Percentiles rank a stretch among this genome's conserved stretches.
Evolutionary conservation across 192 early-diverging fungal species (phyloP).

Genomic region (Linnemannia hyalina): DNA sequence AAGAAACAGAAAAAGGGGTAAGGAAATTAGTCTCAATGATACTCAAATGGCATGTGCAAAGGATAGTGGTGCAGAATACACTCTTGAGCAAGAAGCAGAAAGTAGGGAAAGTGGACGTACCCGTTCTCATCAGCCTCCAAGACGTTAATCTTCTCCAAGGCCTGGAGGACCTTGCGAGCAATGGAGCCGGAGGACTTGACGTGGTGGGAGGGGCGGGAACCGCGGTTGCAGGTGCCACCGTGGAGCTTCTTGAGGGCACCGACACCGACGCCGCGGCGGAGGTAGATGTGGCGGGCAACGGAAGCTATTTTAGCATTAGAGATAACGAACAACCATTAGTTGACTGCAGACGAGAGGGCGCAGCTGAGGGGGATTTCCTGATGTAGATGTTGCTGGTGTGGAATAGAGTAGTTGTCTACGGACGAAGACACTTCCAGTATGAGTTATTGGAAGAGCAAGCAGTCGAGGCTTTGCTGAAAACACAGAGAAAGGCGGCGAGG

Average conservation of each 20-base stretch:
- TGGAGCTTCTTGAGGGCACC: constrained; percentile 95
- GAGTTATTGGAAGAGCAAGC: neutral
- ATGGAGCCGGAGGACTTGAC: constrained; percentile 90
- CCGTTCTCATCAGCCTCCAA: constrained; percentile 92
- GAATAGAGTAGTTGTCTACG: neutral
- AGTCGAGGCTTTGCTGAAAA: neutral
- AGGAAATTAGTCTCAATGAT: neutral
- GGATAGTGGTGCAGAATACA: too few relatives aligned
- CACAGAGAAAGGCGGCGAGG: neutral
- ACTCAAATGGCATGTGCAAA: too few relatives aligned
- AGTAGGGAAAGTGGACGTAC: constrained; percentile 52
- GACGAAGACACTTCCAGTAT: neutral
- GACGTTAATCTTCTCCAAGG: constrained; percentile 98
- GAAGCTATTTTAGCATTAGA: constrained; percentile 67
- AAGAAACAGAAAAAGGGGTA: neutral
- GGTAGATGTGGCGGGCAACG: constrained; percentile 98
- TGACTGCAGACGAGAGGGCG: too few relatives aligned
- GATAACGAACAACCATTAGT: neutral
- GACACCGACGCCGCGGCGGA: constrained; percentile 93
- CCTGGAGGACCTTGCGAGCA: constrained; percentile 96
- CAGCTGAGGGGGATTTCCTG: neutral
- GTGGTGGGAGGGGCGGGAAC: constrained; percentile 94
- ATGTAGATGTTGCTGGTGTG: neutral
- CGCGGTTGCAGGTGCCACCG: constrained; percentile 94
- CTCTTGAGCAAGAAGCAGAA: neutral